These are phyloP conservation scores for Madurella mycetomatis DNA, from an alignment of 2,329 filamentous ascomycete genomes.

Conservation along the genomic window DNA sequence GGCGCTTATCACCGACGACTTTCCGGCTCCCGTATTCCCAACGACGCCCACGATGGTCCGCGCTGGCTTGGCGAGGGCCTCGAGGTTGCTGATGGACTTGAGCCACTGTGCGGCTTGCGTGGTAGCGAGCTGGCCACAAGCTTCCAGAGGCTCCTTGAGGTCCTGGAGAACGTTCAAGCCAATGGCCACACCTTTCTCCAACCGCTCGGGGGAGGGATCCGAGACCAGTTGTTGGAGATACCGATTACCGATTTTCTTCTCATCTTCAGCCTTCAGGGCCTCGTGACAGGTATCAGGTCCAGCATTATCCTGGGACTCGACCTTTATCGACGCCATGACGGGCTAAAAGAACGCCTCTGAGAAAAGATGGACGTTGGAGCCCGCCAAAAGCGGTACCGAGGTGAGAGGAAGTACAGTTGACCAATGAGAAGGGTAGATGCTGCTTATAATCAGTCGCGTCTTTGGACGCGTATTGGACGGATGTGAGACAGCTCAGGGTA, in stretches of 20 bases:
- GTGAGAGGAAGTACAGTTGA: no score
- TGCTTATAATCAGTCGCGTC: no score
- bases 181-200: conserved; percentile 15
- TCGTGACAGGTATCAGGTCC: background rate
- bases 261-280: background rate
- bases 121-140: background rate
- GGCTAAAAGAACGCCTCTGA: no score
- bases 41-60: conserved; percentile 51
- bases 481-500: no score
- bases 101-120: conserved; percentile 18
- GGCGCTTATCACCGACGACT: conserved; percentile 59
- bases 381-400: no score
- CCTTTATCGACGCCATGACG: conserved; percentile 8
- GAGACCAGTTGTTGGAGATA: conserved; percentile 14
- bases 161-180: conserved; percentile 10
- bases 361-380: no score
- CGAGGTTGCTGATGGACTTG: conserved; percentile 14
- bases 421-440: no score
- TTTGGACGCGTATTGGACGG: no score
- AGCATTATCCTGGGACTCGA: background rate
- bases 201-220: conserved; percentile 1
- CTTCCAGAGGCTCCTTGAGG: conserved; percentile 14
- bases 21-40: conserved; percentile 58
- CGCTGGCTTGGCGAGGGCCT: conserved; percentile 24
- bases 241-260: background rate